Percentiles rank a stretch among this genome's conserved stretches.
Evolutionary conservation across 1,284 basidiomycete genomes (phyloP).

Genomic region (Puccinia horiana): DNA sequence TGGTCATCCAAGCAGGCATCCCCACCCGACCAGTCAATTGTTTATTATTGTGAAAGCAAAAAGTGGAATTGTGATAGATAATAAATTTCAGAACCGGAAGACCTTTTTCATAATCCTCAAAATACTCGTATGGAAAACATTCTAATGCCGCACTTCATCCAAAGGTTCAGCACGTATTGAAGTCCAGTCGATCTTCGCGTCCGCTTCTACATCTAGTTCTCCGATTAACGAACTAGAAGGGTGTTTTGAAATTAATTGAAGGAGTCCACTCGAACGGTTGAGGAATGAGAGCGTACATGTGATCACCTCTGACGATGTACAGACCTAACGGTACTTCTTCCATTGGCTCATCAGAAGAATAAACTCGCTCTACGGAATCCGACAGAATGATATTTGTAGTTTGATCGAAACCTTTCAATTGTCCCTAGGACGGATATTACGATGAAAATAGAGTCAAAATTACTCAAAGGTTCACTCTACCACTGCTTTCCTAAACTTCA

Average conservation of each 20-base stretch:
- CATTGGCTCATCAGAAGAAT: slow-evolving; percentile 82
- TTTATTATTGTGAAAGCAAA: no score
- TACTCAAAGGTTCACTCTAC: not conserved
- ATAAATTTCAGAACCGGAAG: no score
- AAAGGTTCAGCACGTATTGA: slow-evolving; percentile 85
- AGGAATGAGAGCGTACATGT: slow-evolving; percentile 69
- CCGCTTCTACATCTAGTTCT: slow-evolving; percentile 81
- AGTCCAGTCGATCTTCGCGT: slow-evolving; percentile 75
- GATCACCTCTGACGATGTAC: slow-evolving; percentile 95
- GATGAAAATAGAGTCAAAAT: not conserved
- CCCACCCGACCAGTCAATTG: no score
- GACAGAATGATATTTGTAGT: slow-evolving; percentile 90
- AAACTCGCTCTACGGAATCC: slow-evolving; percentile 85
- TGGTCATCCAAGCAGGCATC: no score
- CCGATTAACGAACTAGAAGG: slow-evolving; percentile 76
- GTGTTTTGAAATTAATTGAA: slow-evolving; percentile 19
- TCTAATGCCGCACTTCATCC: slow-evolving; percentile 57
- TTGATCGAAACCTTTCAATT: slow-evolving; percentile 84
- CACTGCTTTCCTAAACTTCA: not conserved
- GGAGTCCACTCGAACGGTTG: not conserved
- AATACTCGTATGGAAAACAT: not conserved
- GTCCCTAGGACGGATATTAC: slow-evolving; percentile 66
- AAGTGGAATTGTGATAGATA: no score
- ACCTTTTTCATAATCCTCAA: no score
- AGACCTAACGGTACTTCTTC: slow-evolving; percentile 93